These are phyloP conservation scores for Akanthomyces dipterigenus DNA, from an alignment of 2,329 filamentous ascomycete genomes.

Conservation along the genomic window DNA sequence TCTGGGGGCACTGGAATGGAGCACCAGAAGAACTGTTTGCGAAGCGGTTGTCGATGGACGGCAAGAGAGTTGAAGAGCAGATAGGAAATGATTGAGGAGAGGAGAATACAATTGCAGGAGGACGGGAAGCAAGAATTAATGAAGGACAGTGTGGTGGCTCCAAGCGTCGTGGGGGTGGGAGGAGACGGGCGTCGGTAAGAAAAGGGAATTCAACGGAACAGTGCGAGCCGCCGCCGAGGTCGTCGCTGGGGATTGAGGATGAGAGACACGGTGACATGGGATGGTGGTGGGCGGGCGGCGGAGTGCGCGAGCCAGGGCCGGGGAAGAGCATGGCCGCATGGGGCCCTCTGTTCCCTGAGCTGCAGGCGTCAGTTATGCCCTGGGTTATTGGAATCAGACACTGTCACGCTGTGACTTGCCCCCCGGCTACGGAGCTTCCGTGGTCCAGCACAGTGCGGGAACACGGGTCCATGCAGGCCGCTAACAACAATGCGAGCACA, in stretches of 20 bases:
- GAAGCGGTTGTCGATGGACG: not conserved
- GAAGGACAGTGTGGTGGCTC: not conserved
- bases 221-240: constrained; percentile 12
- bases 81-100: not conserved
- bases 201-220: constrained; percentile 9
- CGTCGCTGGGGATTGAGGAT: not conserved
- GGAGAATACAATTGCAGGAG: not conserved
- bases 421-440: not conserved
- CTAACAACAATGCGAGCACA: not conserved
- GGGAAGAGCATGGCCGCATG: not conserved
- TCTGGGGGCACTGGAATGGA: not conserved
- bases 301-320: constrained; percentile 1
- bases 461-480: not conserved
- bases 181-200: constrained; percentile 1
- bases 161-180: not conserved
- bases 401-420: not conserved
- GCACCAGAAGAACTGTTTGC: not conserved
- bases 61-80: not conserved
- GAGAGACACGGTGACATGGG: not conserved
- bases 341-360: not conserved
- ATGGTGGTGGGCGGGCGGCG: not conserved
- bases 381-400: not conserved
- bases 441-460: not conserved
- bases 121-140: not conserved
- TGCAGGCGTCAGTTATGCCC: not conserved